Conservation (phyloP, 768 basidiomycete genomes). For the Tylopilus sp. region DNA sequence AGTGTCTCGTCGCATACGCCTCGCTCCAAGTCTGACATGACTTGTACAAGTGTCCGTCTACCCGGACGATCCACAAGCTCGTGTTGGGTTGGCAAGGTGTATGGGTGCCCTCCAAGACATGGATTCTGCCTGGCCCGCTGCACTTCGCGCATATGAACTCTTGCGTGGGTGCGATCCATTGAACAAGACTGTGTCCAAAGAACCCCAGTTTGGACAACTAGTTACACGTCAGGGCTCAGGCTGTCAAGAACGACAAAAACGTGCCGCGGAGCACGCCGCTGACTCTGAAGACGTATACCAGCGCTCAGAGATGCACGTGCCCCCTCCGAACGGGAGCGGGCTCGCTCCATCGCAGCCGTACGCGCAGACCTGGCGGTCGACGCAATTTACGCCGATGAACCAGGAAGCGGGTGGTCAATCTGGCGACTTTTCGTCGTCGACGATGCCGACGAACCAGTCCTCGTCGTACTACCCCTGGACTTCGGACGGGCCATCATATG, state of each 20-base stretch:
- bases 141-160: constrained; percentile 69
- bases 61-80: constrained; percentile 68
- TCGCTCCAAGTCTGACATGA: background rate
- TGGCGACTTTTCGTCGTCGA: constrained; percentile 5
- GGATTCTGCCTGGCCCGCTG: constrained; percentile 73
- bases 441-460: constrained; percentile 9
- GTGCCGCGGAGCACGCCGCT: constrained; percentile 52
- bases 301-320: constrained; percentile 18
- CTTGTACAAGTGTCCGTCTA: constrained; percentile 52
- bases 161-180: constrained; percentile 56
- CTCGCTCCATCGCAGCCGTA: constrained; percentile 19
- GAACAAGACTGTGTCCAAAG: constrained; percentile 7
- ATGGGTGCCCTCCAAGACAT: constrained; percentile 65
- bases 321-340: constrained; percentile 1
- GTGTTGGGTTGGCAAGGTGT: constrained; percentile 58
- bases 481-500: constrained; percentile 27
- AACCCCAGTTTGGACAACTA: constrained; percentile 4
- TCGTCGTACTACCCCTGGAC: constrained; percentile 48
- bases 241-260: constrained; percentile 47
- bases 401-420: constrained; percentile 10
- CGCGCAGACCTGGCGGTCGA: constrained; percentile 30
- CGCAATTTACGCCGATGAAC: constrained; percentile 13
- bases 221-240: constrained; percentile 9
- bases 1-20: constrained; percentile 27
- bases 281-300: constrained; percentile 35